Base-by-base conservation (phyloP, 2,329 filamentous ascomycete genomes). In the Herpotrichia juniperi region DNA sequence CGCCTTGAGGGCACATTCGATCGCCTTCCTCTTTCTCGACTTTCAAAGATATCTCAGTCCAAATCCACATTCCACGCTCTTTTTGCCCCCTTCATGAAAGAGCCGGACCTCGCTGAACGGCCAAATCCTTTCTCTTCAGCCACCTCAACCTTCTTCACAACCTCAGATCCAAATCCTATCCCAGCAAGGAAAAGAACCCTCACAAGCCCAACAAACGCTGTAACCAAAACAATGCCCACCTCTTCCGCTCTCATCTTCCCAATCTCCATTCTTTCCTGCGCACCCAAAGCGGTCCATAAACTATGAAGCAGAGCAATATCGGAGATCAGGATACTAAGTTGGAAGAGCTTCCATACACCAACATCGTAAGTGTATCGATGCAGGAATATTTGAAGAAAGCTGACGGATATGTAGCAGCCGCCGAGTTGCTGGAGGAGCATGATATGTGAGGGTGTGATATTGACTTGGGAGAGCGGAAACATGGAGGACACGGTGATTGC, bases 221-320 rank as follows among this genome's bases (percentile, higher is more conserved):
- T 70, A 63, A 25, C 52, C 42, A 24, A 37, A 67, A 73, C n/a
- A 74, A 75, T 53, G 67, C 67, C 37, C 69, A 47, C 50, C 26
- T 53, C 51, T 39, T 53, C 34, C 35, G 14, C 42, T 40, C 45
- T 46, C 34, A 49, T 32, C 14, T 25, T 31, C 22, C 39, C 40
- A 11, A 48, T 30, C 8, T 28, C 21, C 17, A 26, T 40, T 45
- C 50, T 32, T 5, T 25, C 47, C 47, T 42, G 54, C 12, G 12
- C 34, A 28, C 1, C 46, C 48, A 31, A 32, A 25, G 28, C 50
- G 9, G 6, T 35, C n/a, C 46, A 53, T 17, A 22, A 34, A 28
- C 31, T 48, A 39, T 45, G 50, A 35, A 57, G 35, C 11, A 55
- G 24, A 6, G 46, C 47, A 16, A 42, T 17, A 30, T 59, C 57